Percentiles rank a stretch among this genome's conserved stretches.
These are phyloP conservation scores for Ceratocystis alfenasii DNA, from an alignment of 2,329 filamentous ascomycete genomes.

Conservation along the genomic window DNA sequence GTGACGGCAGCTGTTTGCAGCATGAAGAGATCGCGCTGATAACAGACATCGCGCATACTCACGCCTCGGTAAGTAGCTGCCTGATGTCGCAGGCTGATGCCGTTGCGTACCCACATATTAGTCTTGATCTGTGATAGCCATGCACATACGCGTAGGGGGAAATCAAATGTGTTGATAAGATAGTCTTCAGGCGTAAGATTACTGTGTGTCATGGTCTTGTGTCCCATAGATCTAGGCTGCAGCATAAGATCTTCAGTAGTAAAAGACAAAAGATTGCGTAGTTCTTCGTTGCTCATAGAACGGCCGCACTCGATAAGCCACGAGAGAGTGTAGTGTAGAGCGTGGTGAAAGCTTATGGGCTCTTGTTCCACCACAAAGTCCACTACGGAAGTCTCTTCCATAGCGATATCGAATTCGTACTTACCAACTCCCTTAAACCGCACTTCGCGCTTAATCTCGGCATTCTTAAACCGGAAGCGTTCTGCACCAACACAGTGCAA, in stretches of 20 bases:
- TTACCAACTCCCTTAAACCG: constrained; percentile 66
- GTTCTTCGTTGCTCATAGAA: constrained; percentile 53
- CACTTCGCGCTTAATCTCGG: constrained; percentile 78
- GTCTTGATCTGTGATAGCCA: constrained; percentile 98
- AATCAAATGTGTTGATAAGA: constrained; percentile 80
- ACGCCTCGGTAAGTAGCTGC: constrained; percentile 88
- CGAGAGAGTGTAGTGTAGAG: constrained; percentile 87
- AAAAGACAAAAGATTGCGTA: constrained; percentile 60
- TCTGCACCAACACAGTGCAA: constrained; percentile 84
- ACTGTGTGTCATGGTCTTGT: constrained; percentile 43
- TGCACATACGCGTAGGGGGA: constrained; percentile 80
- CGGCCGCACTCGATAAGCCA: constrained; percentile 90
- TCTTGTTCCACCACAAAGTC: constrained; percentile 81
- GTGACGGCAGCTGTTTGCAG: constrained; percentile 82
- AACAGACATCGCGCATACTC: constrained; percentile 77
- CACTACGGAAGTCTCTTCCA: constrained; percentile 55
- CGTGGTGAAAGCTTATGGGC: constrained; percentile 93
- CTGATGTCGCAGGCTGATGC: constrained; percentile 88
- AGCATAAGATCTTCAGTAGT: constrained; percentile 57
- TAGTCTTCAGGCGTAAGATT: constrained; percentile 59
- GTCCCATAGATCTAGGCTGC: constrained; percentile 50
- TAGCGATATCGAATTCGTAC: constrained; percentile 63
- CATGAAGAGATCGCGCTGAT: constrained; percentile 89
- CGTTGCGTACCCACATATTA: constrained; percentile 96
- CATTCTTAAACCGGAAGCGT: constrained; percentile 67